These are phyloP conservation scores for Clarireedia homoeocarpa DNA, from an alignment of 2,329 filamentous ascomycete genomes.

Conservation along the genomic window DNA sequence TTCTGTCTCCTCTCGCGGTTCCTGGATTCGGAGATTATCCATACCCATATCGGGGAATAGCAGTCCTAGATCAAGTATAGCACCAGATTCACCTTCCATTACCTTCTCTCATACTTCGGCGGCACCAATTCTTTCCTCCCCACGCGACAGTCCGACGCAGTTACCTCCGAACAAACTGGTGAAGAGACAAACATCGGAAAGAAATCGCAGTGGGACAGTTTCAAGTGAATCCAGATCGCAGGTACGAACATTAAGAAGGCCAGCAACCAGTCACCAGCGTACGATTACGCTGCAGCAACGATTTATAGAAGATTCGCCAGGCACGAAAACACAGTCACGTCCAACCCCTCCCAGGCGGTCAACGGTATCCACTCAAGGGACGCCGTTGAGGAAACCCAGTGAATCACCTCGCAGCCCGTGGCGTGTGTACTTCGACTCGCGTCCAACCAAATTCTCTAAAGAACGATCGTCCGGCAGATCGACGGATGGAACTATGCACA, in stretches of 20 bases:
- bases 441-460: constrained; percentile 25
- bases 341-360: constrained; percentile 12
- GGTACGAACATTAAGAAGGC: constrained; percentile 59
- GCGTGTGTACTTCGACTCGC: constrained; percentile 28
- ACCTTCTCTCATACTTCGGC: constrained; percentile 59
- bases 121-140: constrained; percentile 48
- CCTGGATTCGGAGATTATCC: constrained; percentile 68
- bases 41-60: constrained; percentile 58
- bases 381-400: constrained; percentile 16
- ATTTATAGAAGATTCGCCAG: constrained; percentile 22
- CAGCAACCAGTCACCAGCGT: constrained; percentile 72
- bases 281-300: constrained; percentile 59
- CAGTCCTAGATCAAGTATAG: constrained; percentile 56
- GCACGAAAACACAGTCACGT: constrained; percentile 13
- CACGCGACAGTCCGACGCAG: constrained; percentile 32
- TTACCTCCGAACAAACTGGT: constrained; percentile 68
- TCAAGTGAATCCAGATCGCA: constrained; percentile 49
- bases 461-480: constrained; percentile 22
- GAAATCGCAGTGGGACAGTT: constrained; percentile 36
- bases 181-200: constrained; percentile 58
- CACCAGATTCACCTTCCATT: constrained; percentile 57
- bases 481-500: constrained; percentile 20
- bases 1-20: constrained; percentile 54
- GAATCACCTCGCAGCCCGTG: constrained; percentile 20
- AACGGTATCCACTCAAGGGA: constrained; percentile 11